Percentiles rank a stretch among this genome's conserved stretches.
Conservation (phyloP, 257 asterid genomes). For the Solanum piurae region DNA sequence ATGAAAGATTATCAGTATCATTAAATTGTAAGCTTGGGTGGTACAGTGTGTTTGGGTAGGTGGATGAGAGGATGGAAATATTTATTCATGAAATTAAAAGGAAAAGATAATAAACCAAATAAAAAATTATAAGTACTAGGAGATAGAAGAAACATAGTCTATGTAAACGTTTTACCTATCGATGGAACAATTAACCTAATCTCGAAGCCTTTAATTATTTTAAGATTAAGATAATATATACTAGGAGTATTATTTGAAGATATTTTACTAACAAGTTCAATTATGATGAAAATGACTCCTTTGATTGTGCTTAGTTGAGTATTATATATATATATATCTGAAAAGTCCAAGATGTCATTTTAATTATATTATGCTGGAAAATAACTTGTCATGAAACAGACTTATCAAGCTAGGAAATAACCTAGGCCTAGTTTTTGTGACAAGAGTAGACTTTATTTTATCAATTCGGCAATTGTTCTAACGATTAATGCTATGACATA, state of each 20-base stretch:
- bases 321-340: neutral
- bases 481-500: neutral
- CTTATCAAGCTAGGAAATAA: neutral
- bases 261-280: neutral
- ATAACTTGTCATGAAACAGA: neutral
- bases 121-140: neutral
- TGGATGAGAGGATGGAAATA: neutral
- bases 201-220: neutral
- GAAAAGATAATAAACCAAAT: neutral
- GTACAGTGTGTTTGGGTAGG: neutral
- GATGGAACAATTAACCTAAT: neutral
- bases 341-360: neutral
- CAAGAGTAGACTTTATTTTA: neutral
- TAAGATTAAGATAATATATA: neutral
- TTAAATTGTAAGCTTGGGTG: neutral
- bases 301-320: neutral
- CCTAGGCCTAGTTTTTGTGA: neutral
- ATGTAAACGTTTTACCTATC: neutral
- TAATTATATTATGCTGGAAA: neutral
- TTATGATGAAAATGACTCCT: neutral
- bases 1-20: neutral
- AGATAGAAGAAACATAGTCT: neutral
- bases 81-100: neutral
- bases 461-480: neutral
- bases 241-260: neutral